Percentiles rank a stretch among this genome's conserved stretches.
phyloP scores from a whole-genome alignment of 1,139 yeast genomes.

The Nakaseomyces bracarensis region DNA sequence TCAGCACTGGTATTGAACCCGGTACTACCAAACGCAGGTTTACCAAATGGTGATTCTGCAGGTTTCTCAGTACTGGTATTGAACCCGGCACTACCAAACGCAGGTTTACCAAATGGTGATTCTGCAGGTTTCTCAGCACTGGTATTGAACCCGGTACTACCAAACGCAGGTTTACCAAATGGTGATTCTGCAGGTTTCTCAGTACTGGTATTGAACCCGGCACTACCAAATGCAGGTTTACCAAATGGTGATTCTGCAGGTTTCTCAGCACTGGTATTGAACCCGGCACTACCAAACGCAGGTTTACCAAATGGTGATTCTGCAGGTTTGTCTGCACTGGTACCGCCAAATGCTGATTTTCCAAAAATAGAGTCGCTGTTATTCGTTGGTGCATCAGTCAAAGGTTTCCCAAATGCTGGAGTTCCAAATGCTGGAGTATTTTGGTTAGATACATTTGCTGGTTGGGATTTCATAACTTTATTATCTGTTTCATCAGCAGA shows the following conservation, averaged over 20 bases:
- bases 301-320: constrained; percentile 15
- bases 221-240: constrained; percentile 14
- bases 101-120: not conserved
- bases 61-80: not conserved
- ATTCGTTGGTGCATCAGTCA: too few relatives aligned
- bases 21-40: constrained; percentile 11
- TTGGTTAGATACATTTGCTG: too few relatives aligned
- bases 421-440: too few relatives aligned
- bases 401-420: too few relatives aligned
- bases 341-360: constrained; percentile 13
- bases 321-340: not conserved
- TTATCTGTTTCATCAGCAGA: too few relatives aligned
- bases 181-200: too few relatives aligned
- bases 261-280: not conserved
- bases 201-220: too few relatives aligned
- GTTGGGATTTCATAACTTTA: too few relatives aligned
- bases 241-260: not conserved
- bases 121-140: not conserved
- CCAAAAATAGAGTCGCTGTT: constrained; percentile 17
- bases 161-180: too few relatives aligned
- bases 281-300: constrained; percentile 13
- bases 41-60: constrained; percentile 7
- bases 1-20: constrained; percentile 5
- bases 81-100: not conserved
- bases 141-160: too few relatives aligned